Conservation (phyloP, 2,329 filamentous ascomycete genomes). For the Geosmithia putterillii region DNA sequence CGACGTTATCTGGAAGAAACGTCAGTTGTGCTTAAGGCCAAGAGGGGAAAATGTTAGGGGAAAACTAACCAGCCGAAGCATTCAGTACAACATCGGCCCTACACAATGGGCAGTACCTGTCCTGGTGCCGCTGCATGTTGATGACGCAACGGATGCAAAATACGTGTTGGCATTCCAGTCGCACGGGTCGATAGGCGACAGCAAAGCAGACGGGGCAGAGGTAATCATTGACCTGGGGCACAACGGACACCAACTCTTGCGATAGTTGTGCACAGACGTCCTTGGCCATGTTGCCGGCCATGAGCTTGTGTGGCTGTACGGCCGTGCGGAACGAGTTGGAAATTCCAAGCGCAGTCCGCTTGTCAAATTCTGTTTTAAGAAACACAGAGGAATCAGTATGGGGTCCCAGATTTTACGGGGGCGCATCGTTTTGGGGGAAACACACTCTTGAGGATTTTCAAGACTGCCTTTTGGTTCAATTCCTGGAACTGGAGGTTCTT, state of each 20-base stretch:
- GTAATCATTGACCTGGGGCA: conserved; percentile 78
- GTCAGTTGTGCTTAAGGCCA: neutral
- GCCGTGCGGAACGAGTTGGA: conserved; percentile 48
- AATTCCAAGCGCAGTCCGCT: conserved; percentile 63
- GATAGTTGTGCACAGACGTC: conserved; percentile 66
- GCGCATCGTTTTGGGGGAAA: conserved; percentile 2
- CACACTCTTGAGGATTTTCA: conserved; percentile 76
- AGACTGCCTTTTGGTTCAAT: conserved; percentile 65
- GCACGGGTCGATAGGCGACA: conserved; percentile 73
- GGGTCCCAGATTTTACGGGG: neutral
- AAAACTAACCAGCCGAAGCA: conserved; percentile 48
- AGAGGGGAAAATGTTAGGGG: neutral
- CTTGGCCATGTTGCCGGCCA: conserved; percentile 58
- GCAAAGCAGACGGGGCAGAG: conserved; percentile 69
- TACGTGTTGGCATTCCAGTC: conserved; percentile 60
- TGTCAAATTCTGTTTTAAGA: conserved; percentile 59
- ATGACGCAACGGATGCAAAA: conserved; percentile 80
- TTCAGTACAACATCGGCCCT: conserved; percentile 57
- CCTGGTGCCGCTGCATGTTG: conserved; percentile 59
- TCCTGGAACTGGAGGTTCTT: conserved; percentile 74
- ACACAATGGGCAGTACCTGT: conserved; percentile 64
- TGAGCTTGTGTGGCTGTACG: conserved; percentile 45
- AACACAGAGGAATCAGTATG: neutral
- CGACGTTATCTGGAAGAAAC: conserved; percentile 48
- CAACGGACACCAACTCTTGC: conserved; percentile 56